These are phyloP conservation scores for Metrosideros polymorpha DNA, from an alignment of 441 rosid species.

Conservation along the genomic window DNA sequence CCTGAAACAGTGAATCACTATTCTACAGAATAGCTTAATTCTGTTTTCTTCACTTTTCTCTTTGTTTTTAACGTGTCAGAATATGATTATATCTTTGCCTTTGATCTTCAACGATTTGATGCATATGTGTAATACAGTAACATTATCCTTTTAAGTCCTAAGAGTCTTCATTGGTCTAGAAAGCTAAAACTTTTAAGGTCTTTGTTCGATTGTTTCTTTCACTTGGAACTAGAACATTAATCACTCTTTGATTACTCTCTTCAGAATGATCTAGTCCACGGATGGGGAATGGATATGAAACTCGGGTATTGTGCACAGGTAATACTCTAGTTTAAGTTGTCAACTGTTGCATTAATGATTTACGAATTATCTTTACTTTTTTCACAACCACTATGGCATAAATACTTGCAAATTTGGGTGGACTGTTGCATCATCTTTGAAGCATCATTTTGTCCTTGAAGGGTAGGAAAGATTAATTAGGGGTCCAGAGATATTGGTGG, in stretches of 20 bases:
- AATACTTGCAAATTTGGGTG: background rate
- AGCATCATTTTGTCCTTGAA: background rate
- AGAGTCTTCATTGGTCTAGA: background rate
- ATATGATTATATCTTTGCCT: background rate
- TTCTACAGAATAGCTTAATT: background rate
- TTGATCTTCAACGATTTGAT: background rate
- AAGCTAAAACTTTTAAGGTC: background rate
- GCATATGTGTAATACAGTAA: background rate
- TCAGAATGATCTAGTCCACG: conserved; percentile 91
- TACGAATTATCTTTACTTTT: background rate
- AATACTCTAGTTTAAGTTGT: background rate
- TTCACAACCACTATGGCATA: background rate
- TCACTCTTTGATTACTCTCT: background rate
- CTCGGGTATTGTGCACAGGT: conserved; percentile 98
- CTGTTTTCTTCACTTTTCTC: background rate
- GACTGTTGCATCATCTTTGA: background rate
- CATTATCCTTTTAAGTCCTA: background rate
- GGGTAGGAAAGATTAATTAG: background rate
- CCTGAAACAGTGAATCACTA: background rate
- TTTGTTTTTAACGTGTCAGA: background rate
- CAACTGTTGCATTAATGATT: background rate
- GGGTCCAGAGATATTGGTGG: background rate
- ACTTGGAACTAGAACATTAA: background rate
- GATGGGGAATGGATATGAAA: conserved; percentile 98
- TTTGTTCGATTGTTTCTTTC: background rate